Percentiles rank a stretch among this genome's conserved stretches.
These are phyloP conservation scores for Lipomyces oligophaga DNA, from an alignment of 805 yeast species.

Conservation along the genomic window DNA sequence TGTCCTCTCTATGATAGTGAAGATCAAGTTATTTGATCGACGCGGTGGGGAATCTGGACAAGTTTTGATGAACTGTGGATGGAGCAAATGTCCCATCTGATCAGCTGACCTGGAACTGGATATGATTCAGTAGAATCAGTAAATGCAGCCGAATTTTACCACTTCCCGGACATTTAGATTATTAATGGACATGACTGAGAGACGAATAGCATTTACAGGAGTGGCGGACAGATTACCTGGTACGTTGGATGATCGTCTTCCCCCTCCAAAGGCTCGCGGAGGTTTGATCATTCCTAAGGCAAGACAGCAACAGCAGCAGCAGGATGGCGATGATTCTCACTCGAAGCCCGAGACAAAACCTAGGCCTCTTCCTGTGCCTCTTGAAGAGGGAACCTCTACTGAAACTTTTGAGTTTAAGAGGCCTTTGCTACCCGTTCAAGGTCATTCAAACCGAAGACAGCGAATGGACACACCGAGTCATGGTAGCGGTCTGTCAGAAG, in stretches of 20 bases:
- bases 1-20: too few species aligned
- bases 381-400: background rate
- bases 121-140: too few species aligned
- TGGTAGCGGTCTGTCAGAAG: slow-evolving; percentile 19
- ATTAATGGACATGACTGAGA: too few species aligned
- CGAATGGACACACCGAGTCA: slow-evolving; percentile 24
- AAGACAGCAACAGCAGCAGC: background rate
- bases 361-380: background rate
- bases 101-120: too few species aligned
- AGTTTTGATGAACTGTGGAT: too few species aligned
- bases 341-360: background rate
- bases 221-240: slow-evolving; percentile 19
- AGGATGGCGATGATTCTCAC: too few species aligned
- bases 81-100: too few species aligned
- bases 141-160: too few species aligned
- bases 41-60: too few species aligned
- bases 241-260: background rate
- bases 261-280: slow-evolving; percentile 10
- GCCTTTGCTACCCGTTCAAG: slow-evolving; percentile 12
- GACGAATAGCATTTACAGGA: slow-evolving; percentile 16
- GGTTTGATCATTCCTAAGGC: slow-evolving; percentile 16
- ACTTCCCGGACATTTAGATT: too few species aligned
- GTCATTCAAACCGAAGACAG: slow-evolving; percentile 6
- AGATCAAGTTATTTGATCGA: too few species aligned
- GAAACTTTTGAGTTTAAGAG: slow-evolving; percentile 6